Evolutionary conservation across 257 asterid genomes (phyloP), one percentile per base, ranked within the genome.

Genomic region (Craterostigma plantagineum): DNA sequence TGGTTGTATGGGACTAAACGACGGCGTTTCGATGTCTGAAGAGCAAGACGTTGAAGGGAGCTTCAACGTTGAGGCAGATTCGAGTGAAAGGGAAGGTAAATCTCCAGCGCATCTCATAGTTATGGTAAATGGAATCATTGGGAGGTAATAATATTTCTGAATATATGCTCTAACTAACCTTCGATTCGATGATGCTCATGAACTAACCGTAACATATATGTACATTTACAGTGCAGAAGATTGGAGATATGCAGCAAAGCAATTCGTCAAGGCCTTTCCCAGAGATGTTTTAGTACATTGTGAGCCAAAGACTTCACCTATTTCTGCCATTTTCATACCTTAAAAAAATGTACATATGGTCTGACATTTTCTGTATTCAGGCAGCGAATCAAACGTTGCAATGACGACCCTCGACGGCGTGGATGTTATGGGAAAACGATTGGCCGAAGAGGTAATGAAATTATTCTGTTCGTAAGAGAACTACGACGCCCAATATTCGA

Each of bases 71-170:
- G 79, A 62, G 48, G 65, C 73, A n/a, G 58, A 16, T 44, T 33
- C 40, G 12, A 43, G 18, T 7, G 53, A 44, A 51, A 65, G 52
- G 46, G 64, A 58, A 6, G 30, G 30, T 53, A 61, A 51, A 13
- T 17, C 35, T 43, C 67, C 79, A 17, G 48, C 60, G 33, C 95
- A 81, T 40, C 67, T 86, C 41, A 50, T 86, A 56, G 76, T 86
- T 34, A 81, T 76, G 93, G 94, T 81, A 54, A 81, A 86, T 51
- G 97, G 97, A 23, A 76, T 81, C 46, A 67, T 76, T 63, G 97
- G 97, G 56, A 81, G 93, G 97, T 65, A 18, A 11, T 0, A 34
- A 14, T 18, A 42, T 10, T 52, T 23, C 6, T 23, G 30, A 23
- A 23, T 6, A 23, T 23, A 23, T 23, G 2, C 6, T 45, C 33